Evolutionary conservation across 495 filamentous ascomycete species (phyloP).

Genomic region (Penicillium atrosanguineum): DNA sequence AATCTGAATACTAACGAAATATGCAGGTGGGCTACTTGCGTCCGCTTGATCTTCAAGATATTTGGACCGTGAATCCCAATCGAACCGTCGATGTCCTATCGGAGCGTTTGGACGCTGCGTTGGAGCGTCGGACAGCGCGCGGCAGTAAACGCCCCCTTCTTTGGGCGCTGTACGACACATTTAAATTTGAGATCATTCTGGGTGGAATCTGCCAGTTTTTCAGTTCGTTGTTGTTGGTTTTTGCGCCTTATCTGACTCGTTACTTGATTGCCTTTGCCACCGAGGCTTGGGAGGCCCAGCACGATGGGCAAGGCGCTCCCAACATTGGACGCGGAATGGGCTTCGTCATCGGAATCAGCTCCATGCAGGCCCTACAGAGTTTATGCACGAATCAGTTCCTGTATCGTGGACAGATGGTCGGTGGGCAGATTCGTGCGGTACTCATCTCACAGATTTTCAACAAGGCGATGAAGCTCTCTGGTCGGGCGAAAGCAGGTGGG

Average conservation of each 20-base stretch:
- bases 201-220: constrained; percentile 75
- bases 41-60: constrained; percentile 76
- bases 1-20: not conserved
- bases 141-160: constrained; percentile 74
- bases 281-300: constrained; percentile 66
- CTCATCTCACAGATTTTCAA: constrained; percentile 75
- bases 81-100: constrained; percentile 68
- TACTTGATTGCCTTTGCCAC: constrained; percentile 79
- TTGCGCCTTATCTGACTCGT: constrained; percentile 70
- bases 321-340: constrained; percentile 66
- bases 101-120: constrained; percentile 59
- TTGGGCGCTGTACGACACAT: constrained; percentile 83
- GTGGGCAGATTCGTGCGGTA: constrained; percentile 71
- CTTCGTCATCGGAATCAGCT: constrained; percentile 69
- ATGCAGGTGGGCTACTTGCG: constrained; percentile 70
- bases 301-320: constrained; percentile 48
- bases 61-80: constrained; percentile 83
- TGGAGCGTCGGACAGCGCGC: constrained; percentile 60
- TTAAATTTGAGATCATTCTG: constrained; percentile 79
- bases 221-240: constrained; percentile 66
- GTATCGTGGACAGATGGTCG: constrained; percentile 76
- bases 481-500: constrained; percentile 70
- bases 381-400: constrained; percentile 77
- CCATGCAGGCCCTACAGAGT: constrained; percentile 73
- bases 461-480: constrained; percentile 80